These are phyloP conservation scores for Jimgerdemannia flammicorona DNA, from an alignment of 192 early-diverging fungal genomes.

Conservation along the genomic window DNA sequence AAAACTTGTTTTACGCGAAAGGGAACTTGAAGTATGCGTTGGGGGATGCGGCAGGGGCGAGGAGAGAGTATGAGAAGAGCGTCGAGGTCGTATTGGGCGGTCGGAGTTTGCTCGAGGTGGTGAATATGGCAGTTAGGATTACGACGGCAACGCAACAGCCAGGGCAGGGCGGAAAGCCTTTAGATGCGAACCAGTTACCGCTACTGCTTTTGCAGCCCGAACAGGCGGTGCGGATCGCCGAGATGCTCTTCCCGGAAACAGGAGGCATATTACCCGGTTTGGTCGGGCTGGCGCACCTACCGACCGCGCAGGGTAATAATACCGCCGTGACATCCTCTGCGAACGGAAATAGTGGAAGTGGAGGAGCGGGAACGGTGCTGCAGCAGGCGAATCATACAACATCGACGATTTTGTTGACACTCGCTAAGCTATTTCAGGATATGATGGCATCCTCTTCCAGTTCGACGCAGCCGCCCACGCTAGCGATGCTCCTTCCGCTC, in stretches of 20 bases:
- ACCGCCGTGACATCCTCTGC: slow-evolving; percentile 12
- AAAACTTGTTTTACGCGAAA: slow-evolving; percentile 84
- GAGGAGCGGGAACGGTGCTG: slow-evolving; percentile 32
- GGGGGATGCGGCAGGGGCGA: slow-evolving; percentile 65
- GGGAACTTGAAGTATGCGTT: slow-evolving; percentile 81
- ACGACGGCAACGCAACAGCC: slow-evolving; percentile 7
- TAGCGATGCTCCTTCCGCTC: slow-evolving; percentile 68
- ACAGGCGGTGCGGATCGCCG: slow-evolving; percentile 53
- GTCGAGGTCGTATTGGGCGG: slow-evolving; percentile 69
- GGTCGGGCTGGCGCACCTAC: slow-evolving; percentile 15
- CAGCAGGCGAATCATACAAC: slow-evolving; percentile 61
- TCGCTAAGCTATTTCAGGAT: slow-evolving; percentile 91
- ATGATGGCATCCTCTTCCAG: slow-evolving; percentile 43
- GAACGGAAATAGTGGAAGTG: neutral
- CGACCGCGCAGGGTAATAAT: slow-evolving; percentile 14
- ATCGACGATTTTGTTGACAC: slow-evolving; percentile 69
- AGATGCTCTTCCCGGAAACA: slow-evolving; percentile 54
- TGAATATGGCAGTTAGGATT: slow-evolving; percentile 39
- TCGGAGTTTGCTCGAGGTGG: slow-evolving; percentile 34
- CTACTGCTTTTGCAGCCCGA: slow-evolving; percentile 60
- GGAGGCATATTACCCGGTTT: slow-evolving; percentile 69
- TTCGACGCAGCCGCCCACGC: slow-evolving; percentile 36
- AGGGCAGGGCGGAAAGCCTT: slow-evolving; percentile 18
- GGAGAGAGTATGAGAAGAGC: slow-evolving; percentile 79
- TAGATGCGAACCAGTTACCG: slow-evolving; percentile 35